These are phyloP conservation scores for Cyclospora cayetanensis DNA, from an alignment of 169 alveolate genomes.

Conservation along the genomic window DNA sequence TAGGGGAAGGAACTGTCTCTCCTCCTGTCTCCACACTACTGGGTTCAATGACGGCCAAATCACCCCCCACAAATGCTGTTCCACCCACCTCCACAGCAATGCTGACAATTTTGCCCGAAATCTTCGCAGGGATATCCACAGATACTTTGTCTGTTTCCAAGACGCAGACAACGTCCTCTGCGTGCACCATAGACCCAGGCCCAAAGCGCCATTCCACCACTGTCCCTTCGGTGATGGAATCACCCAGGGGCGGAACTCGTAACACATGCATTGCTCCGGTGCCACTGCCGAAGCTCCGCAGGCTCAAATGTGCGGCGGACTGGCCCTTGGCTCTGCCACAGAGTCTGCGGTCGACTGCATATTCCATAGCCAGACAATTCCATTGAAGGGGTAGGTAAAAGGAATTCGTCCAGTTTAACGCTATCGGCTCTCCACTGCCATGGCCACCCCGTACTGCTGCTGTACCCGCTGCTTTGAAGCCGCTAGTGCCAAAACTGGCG, in stretches of 20 bases:
- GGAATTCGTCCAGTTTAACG: no score
- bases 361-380: no score
- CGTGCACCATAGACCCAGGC: conserved; percentile 90
- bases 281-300: no score
- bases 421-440: no score
- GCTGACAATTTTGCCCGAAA: conserved; percentile 28
- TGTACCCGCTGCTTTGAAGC: no score
- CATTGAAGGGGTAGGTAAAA: no score
- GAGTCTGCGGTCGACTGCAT: no score
- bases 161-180: conserved; percentile 93
- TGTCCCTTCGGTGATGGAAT: conserved; percentile 90
- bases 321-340: no score
- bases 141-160: conserved; percentile 95
- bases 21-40: not conserved
- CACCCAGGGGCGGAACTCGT: conserved; percentile 87
- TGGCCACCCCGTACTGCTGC: no score
- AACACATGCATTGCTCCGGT: not conserved
- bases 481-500: not conserved
- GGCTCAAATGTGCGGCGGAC: no score
- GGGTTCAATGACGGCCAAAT: conserved; percentile 51
- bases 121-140: conserved; percentile 59
- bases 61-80: conserved; percentile 63
- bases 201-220: conserved; percentile 81
- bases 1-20: no score
- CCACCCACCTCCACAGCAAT: conserved; percentile 68